Base-by-base conservation (phyloP, 2,329 filamentous ascomycete species). In the Zymoseptoria crescenta region DNA sequence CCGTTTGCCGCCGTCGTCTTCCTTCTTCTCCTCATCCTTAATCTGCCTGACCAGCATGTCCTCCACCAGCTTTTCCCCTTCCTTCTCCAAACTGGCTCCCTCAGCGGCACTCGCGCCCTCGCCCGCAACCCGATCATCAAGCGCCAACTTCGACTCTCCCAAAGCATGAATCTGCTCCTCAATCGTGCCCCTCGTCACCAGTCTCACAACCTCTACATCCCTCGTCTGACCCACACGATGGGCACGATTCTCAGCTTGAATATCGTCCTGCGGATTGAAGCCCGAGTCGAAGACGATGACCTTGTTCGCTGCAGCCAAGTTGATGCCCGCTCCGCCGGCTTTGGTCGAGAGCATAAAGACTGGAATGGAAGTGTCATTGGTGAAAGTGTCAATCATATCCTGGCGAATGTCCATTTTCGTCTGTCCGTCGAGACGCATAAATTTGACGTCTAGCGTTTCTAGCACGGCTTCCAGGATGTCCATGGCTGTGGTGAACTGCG, bases 181-280 rank as follows among this genome's bases (percentile, higher is more conserved):
- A 28, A 99, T 89, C 0, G 93, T 96, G 58, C 82, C 83, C 58
- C 81, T 82, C 0, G 89, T 89, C 56, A 99, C 87, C 1, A 99
- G 81, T 29, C 91, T 81, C 49, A 96, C 85, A 49, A 99, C 88
- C 72, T 99, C 93, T 1, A 99, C 94, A 41, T 93, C 88, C 16
- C 89, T 81, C 29, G 84, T 92, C 77, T 99, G 94, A 0, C 94
- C 94, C 8, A 99, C 89, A 13, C 94, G 87, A 75, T 99, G 94
- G 0, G 94, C 94, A 19, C 94, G 87, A 73, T 99, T 97, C 78
- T 97, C 94, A 0, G 94, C 94, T 73, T 99, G 94, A n/a, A 96
- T 86, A 71, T 99, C 94, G 67, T 97, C 93, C 72, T 99, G 94
- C 0, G 94, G 94, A 68, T 99, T 99, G 77, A 96, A 96, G n/a